Evolutionary conservation across 768 basidiomycete species (phyloP), one percentile per base, ranked within the genome.

Genomic region (Agaricus subrufescens): DNA sequence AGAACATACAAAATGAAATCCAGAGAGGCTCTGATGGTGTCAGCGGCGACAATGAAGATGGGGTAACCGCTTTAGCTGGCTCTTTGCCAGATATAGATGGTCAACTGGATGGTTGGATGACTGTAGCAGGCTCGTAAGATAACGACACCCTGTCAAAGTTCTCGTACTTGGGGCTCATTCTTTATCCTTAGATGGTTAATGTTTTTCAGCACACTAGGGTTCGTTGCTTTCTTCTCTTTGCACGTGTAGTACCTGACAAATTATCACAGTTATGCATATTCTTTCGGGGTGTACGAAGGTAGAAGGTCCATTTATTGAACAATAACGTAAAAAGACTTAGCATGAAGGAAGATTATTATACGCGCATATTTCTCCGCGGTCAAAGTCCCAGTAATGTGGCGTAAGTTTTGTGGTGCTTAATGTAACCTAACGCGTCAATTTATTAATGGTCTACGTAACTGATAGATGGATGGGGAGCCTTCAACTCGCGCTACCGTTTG

Each of bases 381-480:
- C 68, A 67, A 34, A 71, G 68, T 15, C 71, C 77, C 9, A 73
- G 73, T 12, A 75, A 72, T 23, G 72, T 78, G 38, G 72, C 75
- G 74, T 76, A 65, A 37, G 66, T 60, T 39, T n/a, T 58, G 15
- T 10, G 25, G 10, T 50, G 25, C 50, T 43, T 46, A 29, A 55
- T 50, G 31, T 4, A 12, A 50, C 38, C 15, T 19, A 19, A 19
- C 19, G 19, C n/a, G 50, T 12, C 25, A 27, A 7, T 12, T 42
- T 39, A 27, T 30, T 60, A 19, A 56, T 63, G 2, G 50, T 47
- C 31, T 19, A 52, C 52, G 1, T 48, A 26, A 27, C 10, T 10
- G 19, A 10, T 12, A 79, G 77, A 39, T 80, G 78, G 73, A 76
- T 82, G 40, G 80, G 79, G 37, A 75, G 75, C 50, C 65, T 78